Percentiles rank a stretch among this genome's conserved stretches.
Evolutionary conservation across 306 rosid species (phyloP).

Genomic region (Casuarina cunninghamiana): DNA sequence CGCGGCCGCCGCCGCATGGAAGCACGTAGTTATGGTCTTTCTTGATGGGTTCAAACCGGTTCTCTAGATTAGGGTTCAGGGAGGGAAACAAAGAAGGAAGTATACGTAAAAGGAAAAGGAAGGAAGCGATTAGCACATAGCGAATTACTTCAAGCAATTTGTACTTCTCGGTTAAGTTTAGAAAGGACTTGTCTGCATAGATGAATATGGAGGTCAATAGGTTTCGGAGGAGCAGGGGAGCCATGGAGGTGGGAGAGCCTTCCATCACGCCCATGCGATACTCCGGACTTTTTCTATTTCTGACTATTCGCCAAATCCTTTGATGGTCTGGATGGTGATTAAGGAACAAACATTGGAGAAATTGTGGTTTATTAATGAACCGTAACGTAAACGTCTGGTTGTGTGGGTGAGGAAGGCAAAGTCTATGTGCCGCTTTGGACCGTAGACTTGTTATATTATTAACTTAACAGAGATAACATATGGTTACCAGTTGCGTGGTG

Average conservation of each 20-base stretch:
- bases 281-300: neutral
- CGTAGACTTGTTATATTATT: too few species aligned
- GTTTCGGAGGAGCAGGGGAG: conserved; percentile 52
- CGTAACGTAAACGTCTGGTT: too few species aligned
- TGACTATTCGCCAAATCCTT: too few species aligned
- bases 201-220: conserved; percentile 37
- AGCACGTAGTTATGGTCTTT: neutral
- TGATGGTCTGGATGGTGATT: neutral
- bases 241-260: conserved; percentile 27
- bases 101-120: conserved; percentile 51
- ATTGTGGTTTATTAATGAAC: too few species aligned
- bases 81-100: conserved; percentile 43
- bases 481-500: too few species aligned
- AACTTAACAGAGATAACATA: too few species aligned
- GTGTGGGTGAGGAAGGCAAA: too few species aligned
- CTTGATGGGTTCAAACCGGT: neutral
- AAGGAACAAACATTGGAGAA: neutral
- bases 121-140: conserved; percentile 26
- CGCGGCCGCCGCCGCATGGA: neutral
- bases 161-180: conserved; percentile 33
- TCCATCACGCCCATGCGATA: conserved; percentile 29
- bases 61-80: neutral
- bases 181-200: conserved; percentile 37
- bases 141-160: conserved; percentile 53
- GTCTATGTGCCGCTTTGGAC: too few species aligned